phyloP scores from a whole-genome alignment of 805 yeast species.

The Candida berthetii region DNA sequence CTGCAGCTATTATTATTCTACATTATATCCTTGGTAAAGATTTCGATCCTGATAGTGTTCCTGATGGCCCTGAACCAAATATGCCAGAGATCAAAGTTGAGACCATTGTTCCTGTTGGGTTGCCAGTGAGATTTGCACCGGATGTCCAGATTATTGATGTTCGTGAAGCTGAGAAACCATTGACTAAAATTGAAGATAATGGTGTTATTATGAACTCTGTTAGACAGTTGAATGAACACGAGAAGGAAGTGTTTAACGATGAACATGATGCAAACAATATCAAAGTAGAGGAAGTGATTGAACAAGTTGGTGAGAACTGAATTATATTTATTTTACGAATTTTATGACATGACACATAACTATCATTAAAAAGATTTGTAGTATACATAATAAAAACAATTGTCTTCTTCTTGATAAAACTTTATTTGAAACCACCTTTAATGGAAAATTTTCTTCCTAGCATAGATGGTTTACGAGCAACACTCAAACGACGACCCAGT shows the following conservation, averaged over 20 bases:
- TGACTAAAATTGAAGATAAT: conserved; percentile 8
- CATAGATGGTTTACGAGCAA: conserved; percentile 27
- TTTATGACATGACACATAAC: neutral
- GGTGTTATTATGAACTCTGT: conserved; percentile 11
- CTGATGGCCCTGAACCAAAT: conserved; percentile 71
- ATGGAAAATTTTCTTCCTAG: neutral
- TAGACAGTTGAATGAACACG: conserved; percentile 9
- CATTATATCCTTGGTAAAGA: conserved; percentile 52
- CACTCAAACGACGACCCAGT: conserved; percentile 20
- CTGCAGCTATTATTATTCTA: conserved; percentile 71
- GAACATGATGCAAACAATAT: neutral
- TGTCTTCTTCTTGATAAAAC: no score
- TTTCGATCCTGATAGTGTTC: conserved; percentile 38
- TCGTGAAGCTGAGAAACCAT: conserved; percentile 13
- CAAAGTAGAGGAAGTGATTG: no score
- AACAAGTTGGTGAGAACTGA: neutral
- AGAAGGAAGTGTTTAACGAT: neutral
- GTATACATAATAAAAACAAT: no score
- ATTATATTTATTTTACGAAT: no score
- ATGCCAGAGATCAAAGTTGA: conserved; percentile 67
- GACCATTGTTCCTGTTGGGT: conserved; percentile 52
- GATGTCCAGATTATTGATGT: conserved; percentile 53
- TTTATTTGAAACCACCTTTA: neutral
- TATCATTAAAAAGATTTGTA: no score
- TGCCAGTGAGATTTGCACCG: conserved; percentile 52